These are phyloP conservation scores for Paraphoma sp. DNA, from an alignment of 2,329 filamentous ascomycete genomes.

Conservation along the genomic window DNA sequence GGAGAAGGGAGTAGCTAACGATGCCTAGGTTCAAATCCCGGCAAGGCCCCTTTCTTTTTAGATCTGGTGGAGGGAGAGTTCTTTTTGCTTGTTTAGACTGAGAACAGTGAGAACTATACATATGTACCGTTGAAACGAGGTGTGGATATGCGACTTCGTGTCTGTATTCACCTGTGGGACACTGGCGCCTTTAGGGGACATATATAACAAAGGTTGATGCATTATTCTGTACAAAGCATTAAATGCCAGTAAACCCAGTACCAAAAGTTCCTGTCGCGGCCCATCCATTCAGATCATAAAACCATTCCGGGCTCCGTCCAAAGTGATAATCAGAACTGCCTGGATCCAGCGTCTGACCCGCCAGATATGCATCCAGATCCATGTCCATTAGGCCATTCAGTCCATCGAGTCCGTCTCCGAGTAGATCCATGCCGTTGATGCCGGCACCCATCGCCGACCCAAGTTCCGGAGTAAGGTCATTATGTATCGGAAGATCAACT, in stretches of 20 bases:
- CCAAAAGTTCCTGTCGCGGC: neutral
- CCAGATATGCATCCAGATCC: slow-evolving; percentile 9
- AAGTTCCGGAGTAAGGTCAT: neutral
- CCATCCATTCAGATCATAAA: slow-evolving; percentile 12
- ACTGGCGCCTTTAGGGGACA: no score
- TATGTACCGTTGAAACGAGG: no score
- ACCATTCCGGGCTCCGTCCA: slow-evolving; percentile 15
- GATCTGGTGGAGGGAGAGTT: neutral
- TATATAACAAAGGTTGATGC: no score
- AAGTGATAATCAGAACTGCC: slow-evolving; percentile 2
- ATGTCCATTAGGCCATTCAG: slow-evolving; percentile 3
- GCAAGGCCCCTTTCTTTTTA: neutral
- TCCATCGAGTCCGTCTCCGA: slow-evolving; percentile 1
- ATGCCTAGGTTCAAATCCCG: neutral
- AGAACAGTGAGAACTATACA: no score
- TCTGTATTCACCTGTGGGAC: no score
- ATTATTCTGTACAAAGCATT: no score
- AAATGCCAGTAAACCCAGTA: neutral
- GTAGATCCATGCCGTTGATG: slow-evolving; percentile 4
- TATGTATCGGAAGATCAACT: neutral
- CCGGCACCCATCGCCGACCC: neutral
- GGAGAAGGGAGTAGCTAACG: neutral
- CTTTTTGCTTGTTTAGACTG: no score
- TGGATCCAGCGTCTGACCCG: slow-evolving; percentile 1
- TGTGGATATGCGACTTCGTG: no score